Conservation (phyloP, 805 yeast genomes). For the Saturnispora sanitii region DNA sequence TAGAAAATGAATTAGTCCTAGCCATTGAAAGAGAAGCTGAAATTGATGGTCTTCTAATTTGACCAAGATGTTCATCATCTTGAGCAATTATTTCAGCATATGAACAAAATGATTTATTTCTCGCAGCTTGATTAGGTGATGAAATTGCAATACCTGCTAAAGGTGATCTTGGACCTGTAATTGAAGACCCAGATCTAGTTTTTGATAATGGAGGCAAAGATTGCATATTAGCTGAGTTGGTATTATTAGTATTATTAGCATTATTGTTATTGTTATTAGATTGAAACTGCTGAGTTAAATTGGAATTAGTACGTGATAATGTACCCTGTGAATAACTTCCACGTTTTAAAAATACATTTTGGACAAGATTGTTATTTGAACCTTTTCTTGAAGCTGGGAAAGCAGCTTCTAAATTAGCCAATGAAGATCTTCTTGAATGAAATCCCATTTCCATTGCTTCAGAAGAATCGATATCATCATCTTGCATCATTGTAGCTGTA, state of each 20-base stretch:
- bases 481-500: conserved; percentile 34
- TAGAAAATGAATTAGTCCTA: conserved; percentile 18
- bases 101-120: conserved; percentile 46
- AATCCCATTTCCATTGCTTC: conserved; percentile 34
- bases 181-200: conserved; percentile 6
- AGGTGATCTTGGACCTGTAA: conserved; percentile 3
- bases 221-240: neutral
- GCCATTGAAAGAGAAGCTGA: conserved; percentile 34
- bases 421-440: conserved; percentile 41
- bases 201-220: conserved; percentile 7
- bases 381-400: conserved; percentile 15
- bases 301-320: conserved; percentile 19
- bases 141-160: neutral
- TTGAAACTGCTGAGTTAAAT: conserved; percentile 21
- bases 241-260: no score
- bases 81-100: conserved; percentile 71
- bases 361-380: conserved; percentile 6
- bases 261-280: conserved; percentile 3
- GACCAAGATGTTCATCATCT: conserved; percentile 56
- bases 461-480: conserved; percentile 11
- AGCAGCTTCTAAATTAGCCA: conserved; percentile 38
- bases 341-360: conserved; percentile 12
- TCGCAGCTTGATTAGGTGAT: conserved; percentile 29
- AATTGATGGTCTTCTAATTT: conserved; percentile 51
- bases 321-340: conserved; percentile 15